Percentiles rank a stretch among this genome's conserved stretches.
phyloP scores from a whole-genome alignment of 352 stramenopile genomes.

The Blastocystis hominis region DNA sequence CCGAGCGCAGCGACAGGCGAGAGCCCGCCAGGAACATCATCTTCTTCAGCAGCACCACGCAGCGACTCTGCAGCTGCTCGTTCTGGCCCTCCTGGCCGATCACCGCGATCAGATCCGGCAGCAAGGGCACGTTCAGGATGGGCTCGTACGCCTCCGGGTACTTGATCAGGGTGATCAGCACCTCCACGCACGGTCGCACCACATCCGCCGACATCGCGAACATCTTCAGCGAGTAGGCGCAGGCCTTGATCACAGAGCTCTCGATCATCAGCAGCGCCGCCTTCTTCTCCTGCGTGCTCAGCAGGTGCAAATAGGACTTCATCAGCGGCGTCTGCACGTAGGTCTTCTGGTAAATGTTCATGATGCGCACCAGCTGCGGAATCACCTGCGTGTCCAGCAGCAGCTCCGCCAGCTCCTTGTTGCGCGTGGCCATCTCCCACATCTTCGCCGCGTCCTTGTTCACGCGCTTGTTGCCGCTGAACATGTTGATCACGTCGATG shows the following conservation, averaged over 20 bases:
- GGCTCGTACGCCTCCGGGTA: neutral
- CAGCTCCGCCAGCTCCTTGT: slow-evolving; percentile 10
- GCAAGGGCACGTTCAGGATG: neutral
- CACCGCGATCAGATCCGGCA: slow-evolving; percentile 43
- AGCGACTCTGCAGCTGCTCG: slow-evolving; percentile 18
- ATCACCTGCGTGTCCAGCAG: slow-evolving; percentile 26
- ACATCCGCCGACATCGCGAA: slow-evolving; percentile 1
- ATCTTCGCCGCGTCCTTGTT: slow-evolving; percentile 43
- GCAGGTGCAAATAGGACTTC: slow-evolving; percentile 13
- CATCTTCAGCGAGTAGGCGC: slow-evolving; percentile 37
- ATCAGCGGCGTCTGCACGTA: slow-evolving; percentile 30
- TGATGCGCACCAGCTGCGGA: slow-evolving; percentile 12
- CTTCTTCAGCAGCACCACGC: slow-evolving; percentile 30
- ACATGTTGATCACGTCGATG: slow-evolving; percentile 33
- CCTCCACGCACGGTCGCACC: slow-evolving; percentile 32
- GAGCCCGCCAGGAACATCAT: slow-evolving; percentile 11
- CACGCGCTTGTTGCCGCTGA: slow-evolving; percentile 49
- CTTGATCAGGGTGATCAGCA: slow-evolving; percentile 9
- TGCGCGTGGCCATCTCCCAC: slow-evolving; percentile 49
- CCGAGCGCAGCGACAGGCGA: neutral
- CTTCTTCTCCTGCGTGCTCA: slow-evolving; percentile 1
- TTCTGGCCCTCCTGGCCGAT: slow-evolving; percentile 46
- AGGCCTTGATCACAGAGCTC: slow-evolving; percentile 29
- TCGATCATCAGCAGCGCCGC: slow-evolving; percentile 14
- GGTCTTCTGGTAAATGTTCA: slow-evolving; percentile 33